A percentile compares a stretch with the other conserved stretches of the same genome.
Conservation (phyloP, 23 red algal species). For the Gracilaria gracilis region DNA sequence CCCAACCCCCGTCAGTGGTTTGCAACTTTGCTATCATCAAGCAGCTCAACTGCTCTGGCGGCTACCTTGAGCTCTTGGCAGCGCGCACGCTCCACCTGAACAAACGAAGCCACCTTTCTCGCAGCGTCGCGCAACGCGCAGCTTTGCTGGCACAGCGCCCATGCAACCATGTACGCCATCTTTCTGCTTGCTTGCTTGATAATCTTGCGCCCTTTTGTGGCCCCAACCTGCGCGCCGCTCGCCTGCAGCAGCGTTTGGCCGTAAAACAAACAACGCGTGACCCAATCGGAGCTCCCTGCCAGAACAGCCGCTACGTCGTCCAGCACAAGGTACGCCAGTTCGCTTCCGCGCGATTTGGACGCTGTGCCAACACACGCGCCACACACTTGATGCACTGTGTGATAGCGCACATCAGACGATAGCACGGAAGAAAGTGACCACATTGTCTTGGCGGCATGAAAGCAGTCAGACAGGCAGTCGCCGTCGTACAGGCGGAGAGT, state of each 20-base stretch:
- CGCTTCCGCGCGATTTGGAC: not conserved
- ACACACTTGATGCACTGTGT: constrained; percentile 20
- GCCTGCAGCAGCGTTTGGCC: constrained; percentile 22
- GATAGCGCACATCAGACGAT: constrained; percentile 13
- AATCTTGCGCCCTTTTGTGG: not conserved
- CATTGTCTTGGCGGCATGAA: constrained; percentile 34
- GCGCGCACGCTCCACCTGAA: constrained; percentile 10
- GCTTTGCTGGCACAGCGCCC: constrained; percentile 22
- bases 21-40: not conserved
- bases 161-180: constrained; percentile 39
- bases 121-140: not conserved
- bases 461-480: constrained; percentile 24
- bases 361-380: not conserved
- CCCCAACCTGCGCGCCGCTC: not conserved
- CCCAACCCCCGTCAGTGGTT: no score
- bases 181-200: constrained; percentile 25
- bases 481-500: constrained; percentile 43
- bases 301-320: constrained; percentile 26
- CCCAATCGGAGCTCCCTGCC: constrained; percentile 37
- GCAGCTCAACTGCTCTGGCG: not conserved
- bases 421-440: constrained; percentile 28
- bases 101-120: constrained; percentile 30
- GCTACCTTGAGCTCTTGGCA: constrained; percentile 36
- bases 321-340: not conserved
- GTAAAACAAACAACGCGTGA: constrained; percentile 35